Base-by-base conservation (phyloP, 169 alveolate species). In the Toxoplasma gondii region DNA sequence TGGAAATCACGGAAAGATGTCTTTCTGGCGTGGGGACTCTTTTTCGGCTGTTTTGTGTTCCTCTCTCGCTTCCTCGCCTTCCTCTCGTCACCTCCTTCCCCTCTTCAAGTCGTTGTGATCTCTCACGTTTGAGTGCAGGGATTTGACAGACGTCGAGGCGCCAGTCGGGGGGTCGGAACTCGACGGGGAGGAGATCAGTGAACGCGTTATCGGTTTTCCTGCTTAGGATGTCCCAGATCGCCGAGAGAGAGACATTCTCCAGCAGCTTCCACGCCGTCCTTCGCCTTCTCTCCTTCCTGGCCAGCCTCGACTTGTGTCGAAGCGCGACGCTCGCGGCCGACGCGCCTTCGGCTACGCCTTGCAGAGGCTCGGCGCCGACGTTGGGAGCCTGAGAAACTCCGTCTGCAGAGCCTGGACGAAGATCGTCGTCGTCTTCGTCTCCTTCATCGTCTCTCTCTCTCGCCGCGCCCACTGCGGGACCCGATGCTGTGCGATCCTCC, bases 181-280 rank as follows among this genome's bases (percentile, higher is more conserved):
- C 74, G 74, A 64, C 74, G 74, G 74, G 74, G n/a, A 64, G 74
- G 74, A 64, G 74, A 1, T 64, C 74, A 1, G 74, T 64, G 74
- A 22, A 16, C 34, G n/a, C 29, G 74, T 16, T 64, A 7, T 64
- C 74, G 31, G 74, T 27, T 31, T 64, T 64, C n/a, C 22, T 64
- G 74, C n/a, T 64, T 16, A 64, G 74, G 74, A 64, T 64, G 74
- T 64, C 74, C 74, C 74, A 64, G 74, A 64, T 64, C 34, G 74
- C 74, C 29, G 74, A 16, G 74, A 64, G 74, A 1, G 74, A 64
- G 9, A 64, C 74, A 31, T 19, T 64, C 74, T 64, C 74, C n/a
- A 64, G 74, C 74, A 64, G 74, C 29, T 64, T 64, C 74, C 74
- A 64, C 74, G 74, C 74, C 34, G 74, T 27, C 22, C 22, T 64